These are phyloP conservation scores for Annona cherimola DNA, from an alignment of 164 flowering plant genomes.

Conservation along the genomic window DNA sequence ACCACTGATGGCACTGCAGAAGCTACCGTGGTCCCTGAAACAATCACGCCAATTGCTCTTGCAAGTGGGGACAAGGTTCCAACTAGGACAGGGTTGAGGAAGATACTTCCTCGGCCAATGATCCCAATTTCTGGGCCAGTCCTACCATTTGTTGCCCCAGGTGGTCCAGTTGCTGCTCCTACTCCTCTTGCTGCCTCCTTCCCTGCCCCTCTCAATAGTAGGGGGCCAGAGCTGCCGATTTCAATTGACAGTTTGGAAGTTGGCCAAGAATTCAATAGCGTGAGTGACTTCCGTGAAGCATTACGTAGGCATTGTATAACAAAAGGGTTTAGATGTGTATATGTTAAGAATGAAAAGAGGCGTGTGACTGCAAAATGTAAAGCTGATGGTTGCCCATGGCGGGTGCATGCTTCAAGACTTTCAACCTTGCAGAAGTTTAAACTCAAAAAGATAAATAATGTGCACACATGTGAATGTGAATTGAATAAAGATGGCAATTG, in stretches of 20 bases:
- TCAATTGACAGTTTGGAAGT: conserved; percentile 39
- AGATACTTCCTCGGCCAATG: background rate
- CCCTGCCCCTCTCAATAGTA: conserved; percentile 10
- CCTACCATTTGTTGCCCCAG: background rate
- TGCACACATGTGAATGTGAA: conserved; percentile 71
- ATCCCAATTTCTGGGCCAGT: background rate
- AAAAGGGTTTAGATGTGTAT: conserved; percentile 47
- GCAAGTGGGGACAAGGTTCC: background rate
- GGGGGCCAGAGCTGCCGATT: conserved; percentile 11
- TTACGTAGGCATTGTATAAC: conserved; percentile 75
- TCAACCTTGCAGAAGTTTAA: conserved; percentile 41
- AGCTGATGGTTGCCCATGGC: conserved; percentile 70
- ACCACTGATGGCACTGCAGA: background rate
- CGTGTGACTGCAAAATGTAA: conserved; percentile 68
- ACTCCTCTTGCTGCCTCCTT: conserved; percentile 9
- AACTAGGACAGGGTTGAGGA: background rate
- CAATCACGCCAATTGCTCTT: conserved; percentile 19
- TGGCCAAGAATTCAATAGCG: conserved; percentile 66
- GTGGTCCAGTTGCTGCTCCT: conserved; percentile 12
- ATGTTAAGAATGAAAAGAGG: conserved; percentile 53
- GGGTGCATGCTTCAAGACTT: conserved; percentile 69
- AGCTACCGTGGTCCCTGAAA: conserved; percentile 12
- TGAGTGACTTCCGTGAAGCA: conserved; percentile 64
- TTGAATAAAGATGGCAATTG: conserved; percentile 43
- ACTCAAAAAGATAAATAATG: conserved; percentile 46